A percentile compares a stretch with the other conserved stretches of the same genome.
These are phyloP conservation scores for Torulaspora maleeae DNA, from an alignment of 805 yeast species.

Conservation along the genomic window DNA sequence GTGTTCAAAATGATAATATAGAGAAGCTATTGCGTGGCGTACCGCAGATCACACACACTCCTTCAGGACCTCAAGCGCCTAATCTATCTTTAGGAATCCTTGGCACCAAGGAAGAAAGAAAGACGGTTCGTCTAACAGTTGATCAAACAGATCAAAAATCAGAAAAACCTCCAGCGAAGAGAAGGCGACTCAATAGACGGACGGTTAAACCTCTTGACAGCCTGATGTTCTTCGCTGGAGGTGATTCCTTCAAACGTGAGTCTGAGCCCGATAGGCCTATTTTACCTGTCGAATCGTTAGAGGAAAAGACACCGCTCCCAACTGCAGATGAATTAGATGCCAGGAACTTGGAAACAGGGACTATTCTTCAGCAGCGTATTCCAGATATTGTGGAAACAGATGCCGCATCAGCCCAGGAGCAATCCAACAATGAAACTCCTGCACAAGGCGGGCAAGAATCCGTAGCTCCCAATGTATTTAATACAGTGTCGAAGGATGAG, in stretches of 20 bases:
- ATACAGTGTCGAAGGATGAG: not conserved
- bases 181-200: constrained; percentile 23
- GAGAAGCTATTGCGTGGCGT: constrained; percentile 8
- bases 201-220: constrained; percentile 36
- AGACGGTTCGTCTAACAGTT: not conserved
- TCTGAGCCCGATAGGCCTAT: not conserved
- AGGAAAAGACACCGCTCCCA: not conserved
- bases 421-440: too few species aligned
- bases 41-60: not conserved
- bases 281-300: not conserved
- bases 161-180: constrained; percentile 13
- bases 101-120: not conserved
- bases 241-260: constrained; percentile 13
- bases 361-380: not conserved
- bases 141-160: not conserved
- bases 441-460: too few species aligned
- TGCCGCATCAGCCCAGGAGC: too few species aligned
- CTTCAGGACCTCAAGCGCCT: not conserved
- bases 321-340: not conserved
- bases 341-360: not conserved
- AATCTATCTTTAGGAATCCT: not conserved
- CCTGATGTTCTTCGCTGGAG: constrained; percentile 40
- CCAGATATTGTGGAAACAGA: not conserved
- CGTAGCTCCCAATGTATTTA: not conserved
- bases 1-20: constrained; percentile 20